These are phyloP conservation scores for Sphaerulina vaccinii DNA, from an alignment of 2,329 filamentous ascomycete genomes.

Conservation along the genomic window DNA sequence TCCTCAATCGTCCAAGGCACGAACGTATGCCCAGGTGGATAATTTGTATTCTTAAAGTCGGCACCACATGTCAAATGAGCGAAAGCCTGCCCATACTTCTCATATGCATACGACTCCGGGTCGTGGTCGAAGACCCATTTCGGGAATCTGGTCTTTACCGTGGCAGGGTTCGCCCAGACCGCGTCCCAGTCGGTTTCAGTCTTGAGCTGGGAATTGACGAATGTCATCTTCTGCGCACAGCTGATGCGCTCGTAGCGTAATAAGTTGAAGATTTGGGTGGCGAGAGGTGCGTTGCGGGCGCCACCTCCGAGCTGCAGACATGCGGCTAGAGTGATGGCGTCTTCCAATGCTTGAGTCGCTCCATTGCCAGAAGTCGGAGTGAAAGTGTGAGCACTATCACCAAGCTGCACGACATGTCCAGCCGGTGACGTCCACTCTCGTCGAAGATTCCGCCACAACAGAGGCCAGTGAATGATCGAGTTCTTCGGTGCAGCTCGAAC, in stretches of 20 bases:
- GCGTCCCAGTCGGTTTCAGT: conserved; percentile 24
- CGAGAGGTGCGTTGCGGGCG: conserved; percentile 38
- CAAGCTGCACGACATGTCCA: conserved; percentile 52
- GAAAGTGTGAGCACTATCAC: conserved; percentile 56
- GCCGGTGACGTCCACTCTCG: conserved; percentile 52
- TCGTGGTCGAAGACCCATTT: conserved; percentile 26
- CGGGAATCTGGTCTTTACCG: conserved; percentile 24
- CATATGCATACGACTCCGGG: conserved; percentile 25
- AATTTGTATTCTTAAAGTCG: conserved; percentile 28
- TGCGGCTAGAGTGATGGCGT: conserved; percentile 48
- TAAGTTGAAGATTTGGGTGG: conserved; percentile 37
- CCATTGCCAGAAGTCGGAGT: conserved; percentile 56
- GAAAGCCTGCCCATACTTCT: conserved; percentile 20
- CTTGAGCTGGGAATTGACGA: conserved; percentile 26
- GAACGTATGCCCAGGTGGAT: conserved; percentile 26
- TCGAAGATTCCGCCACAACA: conserved; percentile 55
- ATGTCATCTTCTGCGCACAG: conserved; percentile 26
- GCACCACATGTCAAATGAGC: conserved; percentile 15
- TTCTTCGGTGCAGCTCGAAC: too few relatives aligned
- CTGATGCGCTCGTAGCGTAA: conserved; percentile 29
- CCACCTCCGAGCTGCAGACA: conserved; percentile 47
- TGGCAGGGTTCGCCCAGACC: conserved; percentile 13
- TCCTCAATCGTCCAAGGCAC: conserved; percentile 19
- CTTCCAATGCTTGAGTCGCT: conserved; percentile 56
- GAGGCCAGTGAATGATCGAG: conserved; percentile 52